phyloP scores from a whole-genome alignment of 2,329 filamentous ascomycete species.

The Colletotrichum tropicale region DNA sequence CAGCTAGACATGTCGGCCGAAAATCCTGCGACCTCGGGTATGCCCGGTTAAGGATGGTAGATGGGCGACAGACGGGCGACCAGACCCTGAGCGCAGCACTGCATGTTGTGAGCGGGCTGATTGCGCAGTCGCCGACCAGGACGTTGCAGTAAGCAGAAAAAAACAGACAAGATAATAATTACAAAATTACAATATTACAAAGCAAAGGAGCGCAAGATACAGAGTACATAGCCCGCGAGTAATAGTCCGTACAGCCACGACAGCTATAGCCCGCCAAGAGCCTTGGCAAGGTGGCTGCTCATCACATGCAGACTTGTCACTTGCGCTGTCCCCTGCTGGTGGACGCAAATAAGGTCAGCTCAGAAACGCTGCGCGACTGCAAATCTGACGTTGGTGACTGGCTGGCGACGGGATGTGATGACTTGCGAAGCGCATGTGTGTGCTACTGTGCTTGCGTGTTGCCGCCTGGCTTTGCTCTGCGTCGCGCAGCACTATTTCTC shows the following conservation, averaged over 20 bases:
- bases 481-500: background rate
- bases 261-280: background rate
- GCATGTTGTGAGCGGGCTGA: background rate
- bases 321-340: background rate
- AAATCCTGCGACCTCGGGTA: background rate
- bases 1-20: background rate
- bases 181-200: background rate
- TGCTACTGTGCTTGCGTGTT: background rate
- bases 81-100: background rate
- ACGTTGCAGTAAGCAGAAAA: background rate
- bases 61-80: background rate
- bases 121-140: background rate
- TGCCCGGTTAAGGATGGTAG: background rate
- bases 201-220: background rate
- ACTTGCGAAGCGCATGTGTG: background rate
- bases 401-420: background rate
- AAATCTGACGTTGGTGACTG: background rate
- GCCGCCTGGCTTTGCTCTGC: background rate
- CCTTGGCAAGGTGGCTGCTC: background rate
- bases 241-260: background rate
- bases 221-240: background rate
- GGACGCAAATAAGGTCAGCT: background rate
- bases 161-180: background rate
- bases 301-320: background rate
- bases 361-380: background rate